Evolutionary conservation across 345 rosid species (phyloP).

Genomic region (Lepidium africanum): DNA sequence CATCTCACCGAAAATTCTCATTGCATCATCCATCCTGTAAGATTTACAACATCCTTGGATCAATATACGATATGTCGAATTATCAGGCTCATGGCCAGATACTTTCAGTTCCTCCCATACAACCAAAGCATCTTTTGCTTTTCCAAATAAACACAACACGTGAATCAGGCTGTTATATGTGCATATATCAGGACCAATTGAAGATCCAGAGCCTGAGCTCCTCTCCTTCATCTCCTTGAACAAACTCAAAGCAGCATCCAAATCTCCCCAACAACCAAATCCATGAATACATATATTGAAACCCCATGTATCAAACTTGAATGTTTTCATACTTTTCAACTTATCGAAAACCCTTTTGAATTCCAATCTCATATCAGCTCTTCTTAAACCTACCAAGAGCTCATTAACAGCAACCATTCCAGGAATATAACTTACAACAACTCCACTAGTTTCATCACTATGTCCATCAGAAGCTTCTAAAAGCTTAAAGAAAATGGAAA

Average conservation of each 20-base stretch:
- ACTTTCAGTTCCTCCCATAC: conserved; percentile 73
- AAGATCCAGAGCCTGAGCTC: conserved; percentile 30
- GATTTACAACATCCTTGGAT: conserved; percentile 78
- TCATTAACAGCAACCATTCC: conserved; percentile 55
- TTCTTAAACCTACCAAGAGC: conserved; percentile 58
- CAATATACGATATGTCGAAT: conserved; percentile 55
- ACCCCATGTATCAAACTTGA: conserved; percentile 59
- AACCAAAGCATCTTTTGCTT: conserved; percentile 60
- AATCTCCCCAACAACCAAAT: conserved; percentile 83
- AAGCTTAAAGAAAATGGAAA: conserved; percentile 66
- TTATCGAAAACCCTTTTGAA: conserved; percentile 43
- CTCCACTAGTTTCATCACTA: conserved; percentile 12
- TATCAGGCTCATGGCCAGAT: conserved; percentile 86
- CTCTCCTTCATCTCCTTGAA: conserved; percentile 76
- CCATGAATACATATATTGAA: conserved; percentile 82
- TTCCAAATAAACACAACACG: conserved; percentile 62
- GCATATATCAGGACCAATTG: conserved; percentile 61
- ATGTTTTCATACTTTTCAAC: conserved; percentile 39
- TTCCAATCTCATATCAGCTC: conserved; percentile 48
- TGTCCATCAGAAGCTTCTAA: conserved; percentile 30
- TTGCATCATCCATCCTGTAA: conserved; percentile 60
- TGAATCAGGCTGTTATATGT: conserved; percentile 85
- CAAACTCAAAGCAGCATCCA: conserved; percentile 49
- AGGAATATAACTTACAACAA: conserved; percentile 28
- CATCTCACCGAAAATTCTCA: conserved; percentile 60